phyloP scores from a whole-genome alignment of 371 early-diverging fungal genomes.

The Dichotomocladium elegans region DNA sequence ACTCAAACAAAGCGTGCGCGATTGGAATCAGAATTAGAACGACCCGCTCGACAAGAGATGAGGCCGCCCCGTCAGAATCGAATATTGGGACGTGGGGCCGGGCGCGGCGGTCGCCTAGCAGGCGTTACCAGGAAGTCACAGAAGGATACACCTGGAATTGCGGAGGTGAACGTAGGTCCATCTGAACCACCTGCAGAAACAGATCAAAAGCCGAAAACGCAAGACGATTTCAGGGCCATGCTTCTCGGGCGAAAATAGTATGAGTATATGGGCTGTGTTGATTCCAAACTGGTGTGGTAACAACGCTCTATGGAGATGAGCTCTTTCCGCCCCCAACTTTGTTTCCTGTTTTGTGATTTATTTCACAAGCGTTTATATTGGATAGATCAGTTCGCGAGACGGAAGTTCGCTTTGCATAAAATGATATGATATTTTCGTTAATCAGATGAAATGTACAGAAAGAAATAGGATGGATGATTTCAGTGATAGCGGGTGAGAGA shows the following conservation, averaged over 20 bases:
- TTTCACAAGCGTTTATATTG: too few relatives aligned
- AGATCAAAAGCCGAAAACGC: constrained; percentile 12
- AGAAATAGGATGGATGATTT: too few relatives aligned
- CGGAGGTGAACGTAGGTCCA: background rate
- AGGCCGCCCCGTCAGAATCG: background rate
- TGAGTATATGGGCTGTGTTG: too few relatives aligned
- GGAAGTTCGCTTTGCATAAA: too few relatives aligned
- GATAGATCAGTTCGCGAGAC: too few relatives aligned
- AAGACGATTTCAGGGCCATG: constrained; percentile 41
- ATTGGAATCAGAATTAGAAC: background rate
- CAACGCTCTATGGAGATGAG: too few relatives aligned
- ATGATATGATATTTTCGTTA: too few relatives aligned
- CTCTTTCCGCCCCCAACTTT: too few relatives aligned
- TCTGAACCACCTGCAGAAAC: background rate
- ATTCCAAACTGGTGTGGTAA: too few relatives aligned
- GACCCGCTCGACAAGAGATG: constrained; percentile 1
- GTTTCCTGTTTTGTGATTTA: too few relatives aligned
- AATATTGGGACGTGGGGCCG: background rate
- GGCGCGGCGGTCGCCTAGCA: background rate
- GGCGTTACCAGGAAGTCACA: background rate
- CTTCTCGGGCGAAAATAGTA: constrained; percentile 28
- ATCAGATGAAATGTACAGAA: too few relatives aligned
- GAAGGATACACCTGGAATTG: background rate
- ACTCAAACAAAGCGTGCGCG: background rate
- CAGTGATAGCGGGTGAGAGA: too few relatives aligned